Base-by-base conservation (phyloP, 2,329 filamentous ascomycete species). In the Diaporthe velutina region DNA sequence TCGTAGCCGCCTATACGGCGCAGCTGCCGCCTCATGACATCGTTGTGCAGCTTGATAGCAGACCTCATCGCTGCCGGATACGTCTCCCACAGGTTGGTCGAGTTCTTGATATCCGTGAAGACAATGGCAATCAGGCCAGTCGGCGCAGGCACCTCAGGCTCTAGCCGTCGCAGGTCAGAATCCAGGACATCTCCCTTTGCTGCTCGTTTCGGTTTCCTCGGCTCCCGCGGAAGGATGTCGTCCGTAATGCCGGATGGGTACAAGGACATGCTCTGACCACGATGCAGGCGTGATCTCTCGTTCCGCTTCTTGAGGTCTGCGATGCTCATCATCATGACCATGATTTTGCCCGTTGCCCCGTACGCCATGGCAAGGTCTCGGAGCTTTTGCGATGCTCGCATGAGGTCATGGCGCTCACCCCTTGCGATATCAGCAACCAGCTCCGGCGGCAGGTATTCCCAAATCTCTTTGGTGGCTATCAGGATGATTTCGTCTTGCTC, bases 101-200 rank as follows among this genome's bases (percentile, higher is more conserved):
- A 98, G 85, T 96, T 98, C 88, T 98, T 98, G 89, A 99, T 99
- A 86, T 99, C 97, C 0, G 97, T 99, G 83, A 99, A 99, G 67
- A 98, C 95, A 80, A 99, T 95, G 55, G 95, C 94, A 66, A 98
- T 92, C 80, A 98, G 95, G 61, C 96, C 96, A 1, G 93, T 95
- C 0, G 97, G 97, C 17, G 97, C 95, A 76, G 96, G 94, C 67
- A 98, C 96, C 84, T 98, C 96, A 71, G 94, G 93, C 78, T 97
- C 95, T 40, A 98, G 91, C 64, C 96, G 91, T 74, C 94, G 94
- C 72, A 99, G 90, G 72, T 93, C 95, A 33, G 95, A 98, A 82
- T 98, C 95, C 73, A 94, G 91, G n/a, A 93, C 89, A 73, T 91
- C 90, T 40, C 84, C 88, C 84, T 91, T 92, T 22, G 25, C 40